These are phyloP conservation scores for Coemansia sp. DNA, from an alignment of 192 early-diverging fungal species.

Conservation along the genomic window DNA sequence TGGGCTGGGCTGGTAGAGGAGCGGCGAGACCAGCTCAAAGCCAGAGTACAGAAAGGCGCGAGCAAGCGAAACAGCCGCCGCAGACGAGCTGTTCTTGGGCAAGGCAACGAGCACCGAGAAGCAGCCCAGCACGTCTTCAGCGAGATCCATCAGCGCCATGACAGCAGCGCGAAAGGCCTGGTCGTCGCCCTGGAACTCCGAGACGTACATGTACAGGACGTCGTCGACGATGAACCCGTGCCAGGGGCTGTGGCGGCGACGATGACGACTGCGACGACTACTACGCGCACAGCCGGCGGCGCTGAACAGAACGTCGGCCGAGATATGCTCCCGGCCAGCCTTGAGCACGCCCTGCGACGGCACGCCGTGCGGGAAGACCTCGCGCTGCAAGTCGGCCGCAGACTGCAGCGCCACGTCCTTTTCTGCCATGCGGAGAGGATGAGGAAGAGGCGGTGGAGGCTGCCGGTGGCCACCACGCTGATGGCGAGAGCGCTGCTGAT, in stretches of 20 bases:
- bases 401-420: slow-evolving; percentile 13
- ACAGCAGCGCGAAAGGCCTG: slow-evolving; percentile 39
- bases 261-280: too few relatives aligned
- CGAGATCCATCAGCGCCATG: slow-evolving; percentile 57
- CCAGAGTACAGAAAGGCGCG: slow-evolving; percentile 71
- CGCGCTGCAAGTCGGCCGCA: slow-evolving; percentile 28
- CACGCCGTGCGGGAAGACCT: slow-evolving; percentile 48
- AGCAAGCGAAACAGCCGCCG: slow-evolving; percentile 46
- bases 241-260: slow-evolving; percentile 28
- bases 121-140: slow-evolving; percentile 51
- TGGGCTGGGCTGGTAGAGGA: slow-evolving; percentile 60
- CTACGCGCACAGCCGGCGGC: slow-evolving; percentile 13
- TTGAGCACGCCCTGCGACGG: slow-evolving; percentile 52
- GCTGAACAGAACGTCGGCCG: slow-evolving; percentile 26
- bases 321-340: slow-evolving; percentile 15
- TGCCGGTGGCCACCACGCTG: not conserved
- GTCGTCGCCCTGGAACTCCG: slow-evolving; percentile 35
- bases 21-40: slow-evolving; percentile 62
- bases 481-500: not conserved
- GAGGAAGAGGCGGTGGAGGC: too few relatives aligned
- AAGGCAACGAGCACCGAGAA: slow-evolving; percentile 40
- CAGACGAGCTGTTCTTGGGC: slow-evolving; percentile 15
- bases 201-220: slow-evolving; percentile 32
- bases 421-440: not conserved
- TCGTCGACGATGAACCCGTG: slow-evolving; percentile 48